Evolutionary conservation across 2,329 filamentous ascomycete genomes (phyloP), one percentile per base, ranked within the genome.

Genomic region (Neofusicoccum umdonicola): DNA sequence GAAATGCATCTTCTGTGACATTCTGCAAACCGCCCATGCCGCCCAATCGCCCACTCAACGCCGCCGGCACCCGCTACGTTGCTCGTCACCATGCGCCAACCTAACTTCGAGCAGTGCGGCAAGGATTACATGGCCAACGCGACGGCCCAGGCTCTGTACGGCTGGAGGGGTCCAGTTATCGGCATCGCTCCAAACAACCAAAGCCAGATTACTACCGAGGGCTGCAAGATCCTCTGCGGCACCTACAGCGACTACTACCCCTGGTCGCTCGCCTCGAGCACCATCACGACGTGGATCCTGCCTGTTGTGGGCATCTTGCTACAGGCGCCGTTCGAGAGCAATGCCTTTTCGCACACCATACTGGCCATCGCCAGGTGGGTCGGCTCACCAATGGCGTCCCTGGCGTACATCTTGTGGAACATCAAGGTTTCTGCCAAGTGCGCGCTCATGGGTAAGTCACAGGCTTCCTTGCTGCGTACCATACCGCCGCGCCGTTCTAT

Each of bases 261-360:
- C 0, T 79, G 77, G 77, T 61, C 58, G 1, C 69, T 71, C 22
- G 69, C 69, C 0, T 74, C 73, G 1, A 66, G 58, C 8, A 77
- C 77, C 1, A 77, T 79, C 45, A 79, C 76, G 1, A 79, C 77
- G 3, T 80, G 77, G 77, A 71, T 79, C 8, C 62, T 80, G 5
- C 77, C 78, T 0, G 69, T 79, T 5, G 69, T 79, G 0, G 77
- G 78, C 15, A 75, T 76, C 2, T 62, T 79, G 1, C 66, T 79
- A 1, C 78, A 80, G 63, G 78, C 77, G 15, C 78, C 78, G 0
- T 79, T 79, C 62, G 76, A 78, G 47, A 79, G 77, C 66, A 80
- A 80, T 65, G 71, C 71, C 2, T 71, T 74, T 47, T 71, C 67
- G 65, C 67, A 70, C n/a, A 80, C 78, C 1, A 7, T 78, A 1